These are phyloP conservation scores for Botrytis galanthina DNA, from an alignment of 2,329 filamentous ascomycete species.

Conservation along the genomic window DNA sequence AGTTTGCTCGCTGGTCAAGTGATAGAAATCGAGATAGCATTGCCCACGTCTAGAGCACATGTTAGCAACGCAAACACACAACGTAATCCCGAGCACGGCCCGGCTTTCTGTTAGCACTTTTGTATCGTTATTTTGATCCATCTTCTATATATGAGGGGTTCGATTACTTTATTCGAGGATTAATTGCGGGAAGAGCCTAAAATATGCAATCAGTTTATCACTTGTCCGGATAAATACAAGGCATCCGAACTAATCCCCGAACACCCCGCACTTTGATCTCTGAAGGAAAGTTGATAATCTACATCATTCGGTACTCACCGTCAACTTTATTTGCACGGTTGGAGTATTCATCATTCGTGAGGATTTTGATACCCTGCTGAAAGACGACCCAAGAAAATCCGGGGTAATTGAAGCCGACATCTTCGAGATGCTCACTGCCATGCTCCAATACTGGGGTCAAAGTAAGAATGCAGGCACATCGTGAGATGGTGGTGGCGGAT, in stretches of 20 bases:
- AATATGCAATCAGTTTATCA: neutral
- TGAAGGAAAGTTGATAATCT: conserved; percentile 2
- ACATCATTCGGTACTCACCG: neutral
- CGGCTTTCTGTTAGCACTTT: neutral
- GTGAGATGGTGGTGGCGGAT: neutral
- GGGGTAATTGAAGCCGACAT: conserved; percentile 13
- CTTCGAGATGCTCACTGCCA: neutral
- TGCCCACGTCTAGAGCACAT: neutral
- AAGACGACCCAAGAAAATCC: neutral
- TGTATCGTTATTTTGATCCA: neutral
- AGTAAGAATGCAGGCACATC: conserved; percentile 1
- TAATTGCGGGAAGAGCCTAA: conserved; percentile 1
- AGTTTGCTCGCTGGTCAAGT: neutral
- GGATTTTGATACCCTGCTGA: neutral
- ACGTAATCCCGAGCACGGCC: neutral
- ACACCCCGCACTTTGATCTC: conserved; percentile 1
- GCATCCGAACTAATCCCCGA: neutral
- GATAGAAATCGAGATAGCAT: neutral
- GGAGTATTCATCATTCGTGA: neutral
- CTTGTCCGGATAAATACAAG: conserved; percentile 14
- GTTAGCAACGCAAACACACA: neutral
- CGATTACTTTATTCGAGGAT: neutral
- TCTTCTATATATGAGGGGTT: neutral
- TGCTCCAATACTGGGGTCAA: neutral
- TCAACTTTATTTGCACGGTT: conserved; percentile 10